These are phyloP conservation scores for Mortierella sp. DNA, from an alignment of 371 early-diverging fungal species.

Conservation along the genomic window DNA sequence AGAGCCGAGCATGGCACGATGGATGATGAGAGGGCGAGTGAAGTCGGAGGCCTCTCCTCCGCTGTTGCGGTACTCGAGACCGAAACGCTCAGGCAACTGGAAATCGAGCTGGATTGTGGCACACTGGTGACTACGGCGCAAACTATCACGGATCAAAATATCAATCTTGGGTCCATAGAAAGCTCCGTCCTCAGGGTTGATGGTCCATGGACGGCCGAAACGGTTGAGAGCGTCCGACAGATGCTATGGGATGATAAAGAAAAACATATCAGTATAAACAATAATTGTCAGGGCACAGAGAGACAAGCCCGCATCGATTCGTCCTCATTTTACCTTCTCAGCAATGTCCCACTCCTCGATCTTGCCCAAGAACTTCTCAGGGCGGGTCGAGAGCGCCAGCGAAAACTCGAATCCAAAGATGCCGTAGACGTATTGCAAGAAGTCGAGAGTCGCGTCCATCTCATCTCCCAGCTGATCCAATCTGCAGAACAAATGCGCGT, in stretches of 20 bases:
- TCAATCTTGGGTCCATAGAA: conserved; percentile 99
- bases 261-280: not conserved
- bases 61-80: conserved; percentile 87
- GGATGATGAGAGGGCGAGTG: conserved; percentile 98
- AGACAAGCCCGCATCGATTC: not conserved
- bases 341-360: conserved; percentile 95
- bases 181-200: conserved; percentile 99
- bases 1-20: conserved; percentile 99
- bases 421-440: conserved; percentile 90
- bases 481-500: conserved; percentile 99
- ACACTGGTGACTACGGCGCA: conserved; percentile 95
- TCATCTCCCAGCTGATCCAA: conserved; percentile 85
- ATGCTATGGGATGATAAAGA: no score
- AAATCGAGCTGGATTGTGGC: conserved; percentile 99
- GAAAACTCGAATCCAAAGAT: conserved; percentile 89
- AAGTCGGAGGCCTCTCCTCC: conserved; percentile 60
- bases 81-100: conserved; percentile 96
- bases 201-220: conserved; percentile 84
- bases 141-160: conserved; percentile 96
- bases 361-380: conserved; percentile 93
- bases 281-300: not conserved
- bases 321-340: conserved; percentile 68
- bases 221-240: conserved; percentile 84
- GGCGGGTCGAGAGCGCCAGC: conserved; percentile 95
- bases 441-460: conserved; percentile 85